These are phyloP conservation scores for Chalaropsis ovoidea DNA, from an alignment of 2,329 filamentous ascomycete species.

Conservation along the genomic window DNA sequence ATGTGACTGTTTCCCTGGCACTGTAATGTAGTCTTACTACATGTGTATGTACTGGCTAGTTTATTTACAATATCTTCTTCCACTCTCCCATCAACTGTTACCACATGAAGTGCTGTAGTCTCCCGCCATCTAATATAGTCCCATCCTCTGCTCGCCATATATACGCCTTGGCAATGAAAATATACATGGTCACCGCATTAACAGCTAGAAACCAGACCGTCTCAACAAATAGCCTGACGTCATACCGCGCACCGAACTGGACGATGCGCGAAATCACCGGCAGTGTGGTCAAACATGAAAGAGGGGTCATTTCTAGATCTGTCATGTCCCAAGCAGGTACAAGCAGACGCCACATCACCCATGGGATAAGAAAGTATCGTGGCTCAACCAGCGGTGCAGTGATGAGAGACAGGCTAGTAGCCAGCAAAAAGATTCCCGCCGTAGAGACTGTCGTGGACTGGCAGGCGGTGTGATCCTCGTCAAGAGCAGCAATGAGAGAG, in stretches of 20 bases:
- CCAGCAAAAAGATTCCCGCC: constrained; percentile 49
- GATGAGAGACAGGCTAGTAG: constrained; percentile 67
- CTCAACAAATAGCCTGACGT: constrained; percentile 48
- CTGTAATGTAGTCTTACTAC: neutral
- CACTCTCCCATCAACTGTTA: constrained; percentile 31
- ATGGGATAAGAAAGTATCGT: constrained; percentile 89
- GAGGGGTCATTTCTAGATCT: constrained; percentile 17
- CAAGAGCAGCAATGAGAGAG: constrained; percentile 27
- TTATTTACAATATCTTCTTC: neutral
- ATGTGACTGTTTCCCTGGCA: neutral
- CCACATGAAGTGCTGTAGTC: constrained; percentile 74
- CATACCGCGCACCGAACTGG: constrained; percentile 30
- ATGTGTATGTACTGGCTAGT: neutral
- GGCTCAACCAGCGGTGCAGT: constrained; percentile 91
- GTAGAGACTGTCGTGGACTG: constrained; percentile 39
- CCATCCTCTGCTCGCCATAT: constrained; percentile 51
- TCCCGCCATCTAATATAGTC: constrained; percentile 43
- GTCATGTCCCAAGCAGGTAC: constrained; percentile 45
- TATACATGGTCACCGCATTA: constrained; percentile 56
- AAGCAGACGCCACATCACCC: constrained; percentile 83
- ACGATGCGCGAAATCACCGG: neutral
- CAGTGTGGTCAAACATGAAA: constrained; percentile 17
- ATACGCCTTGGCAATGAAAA: constrained; percentile 61
- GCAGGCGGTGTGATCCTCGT: constrained; percentile 29
- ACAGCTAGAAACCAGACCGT: constrained; percentile 58